These are phyloP conservation scores for Rhododendron molle DNA, from an alignment of 148 eudicot species.

Conservation along the genomic window DNA sequence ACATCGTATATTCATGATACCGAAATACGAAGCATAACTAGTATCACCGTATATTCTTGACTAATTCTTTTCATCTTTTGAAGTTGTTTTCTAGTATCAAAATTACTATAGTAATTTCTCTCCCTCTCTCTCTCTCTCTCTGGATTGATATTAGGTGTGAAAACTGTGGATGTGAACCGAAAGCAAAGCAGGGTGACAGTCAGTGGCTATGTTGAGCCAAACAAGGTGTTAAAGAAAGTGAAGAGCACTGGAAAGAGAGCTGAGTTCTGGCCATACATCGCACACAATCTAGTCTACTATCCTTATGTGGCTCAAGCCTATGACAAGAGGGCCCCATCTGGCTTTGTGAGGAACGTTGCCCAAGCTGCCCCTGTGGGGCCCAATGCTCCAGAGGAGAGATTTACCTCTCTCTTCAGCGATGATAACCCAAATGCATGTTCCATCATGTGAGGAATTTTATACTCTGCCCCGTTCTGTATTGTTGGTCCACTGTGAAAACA, in stretches of 20 bases:
- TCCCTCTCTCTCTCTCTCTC: background rate
- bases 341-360: conserved; percentile 55
- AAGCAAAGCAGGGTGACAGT: conserved; percentile 70
- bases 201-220: conserved; percentile 68
- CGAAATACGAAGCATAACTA: too few species aligned
- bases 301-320: conserved; percentile 63
- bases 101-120: background rate
- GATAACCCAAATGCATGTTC: conserved; percentile 86
- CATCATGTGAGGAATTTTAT: conserved; percentile 52
- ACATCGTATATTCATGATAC: too few species aligned
- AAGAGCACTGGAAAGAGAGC: conserved; percentile 82
- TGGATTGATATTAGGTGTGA: conserved; percentile 46
- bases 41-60: background rate
- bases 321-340: conserved; percentile 83
- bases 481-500: background rate
- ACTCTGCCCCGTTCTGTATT: background rate
- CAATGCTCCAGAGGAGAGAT: conserved; percentile 45
- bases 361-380: conserved; percentile 44
- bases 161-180: conserved; percentile 48
- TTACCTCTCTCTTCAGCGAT: conserved; percentile 61
- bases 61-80: background rate
- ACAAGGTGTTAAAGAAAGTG: conserved; percentile 65
- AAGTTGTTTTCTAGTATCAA: background rate
- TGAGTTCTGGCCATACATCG: conserved; percentile 89
- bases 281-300: conserved; percentile 56